Base-by-base conservation (phyloP, 495 filamentous ascomycete genomes). In the Talaromyces ruber region DNA sequence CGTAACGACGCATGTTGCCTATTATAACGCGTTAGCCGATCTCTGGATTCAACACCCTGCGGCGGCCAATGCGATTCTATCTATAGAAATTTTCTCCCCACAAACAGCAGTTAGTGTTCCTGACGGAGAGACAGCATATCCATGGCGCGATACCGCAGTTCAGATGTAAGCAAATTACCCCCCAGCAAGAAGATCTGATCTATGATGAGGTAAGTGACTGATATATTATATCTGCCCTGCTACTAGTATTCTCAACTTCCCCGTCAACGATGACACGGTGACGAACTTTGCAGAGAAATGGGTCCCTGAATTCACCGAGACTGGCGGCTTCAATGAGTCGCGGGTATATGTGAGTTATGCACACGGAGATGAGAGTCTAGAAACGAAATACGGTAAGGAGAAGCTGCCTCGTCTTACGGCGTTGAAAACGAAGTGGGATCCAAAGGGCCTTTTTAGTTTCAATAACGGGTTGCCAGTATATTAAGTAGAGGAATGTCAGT, bases 301-400 rank as follows among this genome's bases (percentile, higher is more conserved):
- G 34, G 8, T 37, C 34, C 34, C 34, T 16, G 34, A 37, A 16
- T 37, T 37, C 34, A 37, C 34, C 34, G 34, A 37, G 12, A 37
- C 34, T 4, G 34, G 34, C 11, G 55, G 61, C 4, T 65, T 34
- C 30, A 34, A 57, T 32, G 12, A 51, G 5, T n/a, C 16, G 22
- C 56, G n/a, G 30, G 52, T 62, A 0, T 77, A 74, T 52, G 67
- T 77, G 22, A 74, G 66, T 34, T 79, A 74, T 58, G 70, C 68
- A 12, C 62, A 67, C 47, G 74, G 77, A 9, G 72, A 80, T 50
- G 76, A 80, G 58, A 64, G 53, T 4, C 63, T 65, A 0, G 70
- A 64, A 32, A 63, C 70, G 11, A 43, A 64, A 11, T 75, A 71
- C 26, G 59, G 66, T 1, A 64, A 14, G 21, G 3, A 2, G 4